These are phyloP conservation scores for Logfia minima DNA, from an alignment of 129 eudicot genomes.

Conservation along the genomic window DNA sequence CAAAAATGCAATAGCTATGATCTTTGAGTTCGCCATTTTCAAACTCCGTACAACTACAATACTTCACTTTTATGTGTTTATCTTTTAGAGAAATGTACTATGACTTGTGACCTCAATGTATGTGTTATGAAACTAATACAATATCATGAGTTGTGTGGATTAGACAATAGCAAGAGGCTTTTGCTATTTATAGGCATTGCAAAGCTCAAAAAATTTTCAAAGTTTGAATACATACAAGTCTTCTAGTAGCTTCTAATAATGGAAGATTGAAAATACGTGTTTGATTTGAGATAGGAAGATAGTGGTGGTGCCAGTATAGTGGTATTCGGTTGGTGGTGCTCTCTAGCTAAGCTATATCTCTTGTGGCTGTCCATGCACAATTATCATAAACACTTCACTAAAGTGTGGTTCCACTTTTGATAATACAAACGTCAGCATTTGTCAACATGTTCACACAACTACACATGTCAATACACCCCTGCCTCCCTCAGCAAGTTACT, in stretches of 20 bases:
- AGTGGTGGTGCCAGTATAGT: constrained; percentile 5
- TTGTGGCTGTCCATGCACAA: constrained; percentile 25
- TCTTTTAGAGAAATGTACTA: constrained; percentile 19
- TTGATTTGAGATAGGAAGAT: not conserved
- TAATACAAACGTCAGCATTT: constrained; percentile 16
- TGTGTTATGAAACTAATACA: constrained; percentile 13
- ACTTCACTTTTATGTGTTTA: not conserved
- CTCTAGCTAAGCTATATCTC: constrained; percentile 23
- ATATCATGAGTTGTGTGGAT: constrained; percentile 33
- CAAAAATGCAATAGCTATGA: constrained; percentile 51
- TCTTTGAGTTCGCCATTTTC: constrained; percentile 49
- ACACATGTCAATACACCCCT: constrained; percentile 18
- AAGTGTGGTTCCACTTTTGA: constrained; percentile 28
- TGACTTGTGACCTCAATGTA: constrained; percentile 23
- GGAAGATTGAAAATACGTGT: not conserved
- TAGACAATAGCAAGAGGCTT: constrained; percentile 8
- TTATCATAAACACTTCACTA: constrained; percentile 25
- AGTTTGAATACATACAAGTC: not conserved
- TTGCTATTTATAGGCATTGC: constrained; percentile 35
- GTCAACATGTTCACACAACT: constrained; percentile 23
- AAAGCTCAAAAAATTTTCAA: constrained; percentile 2
- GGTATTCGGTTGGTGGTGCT: constrained; percentile 31
- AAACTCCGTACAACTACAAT: constrained; percentile 10
- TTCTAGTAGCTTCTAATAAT: constrained; percentile 16
- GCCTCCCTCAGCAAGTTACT: not conserved